These are phyloP conservation scores for Cenchrus americanus DNA, from an alignment of 176 grass and related monocot genomes.

Conservation along the genomic window DNA sequence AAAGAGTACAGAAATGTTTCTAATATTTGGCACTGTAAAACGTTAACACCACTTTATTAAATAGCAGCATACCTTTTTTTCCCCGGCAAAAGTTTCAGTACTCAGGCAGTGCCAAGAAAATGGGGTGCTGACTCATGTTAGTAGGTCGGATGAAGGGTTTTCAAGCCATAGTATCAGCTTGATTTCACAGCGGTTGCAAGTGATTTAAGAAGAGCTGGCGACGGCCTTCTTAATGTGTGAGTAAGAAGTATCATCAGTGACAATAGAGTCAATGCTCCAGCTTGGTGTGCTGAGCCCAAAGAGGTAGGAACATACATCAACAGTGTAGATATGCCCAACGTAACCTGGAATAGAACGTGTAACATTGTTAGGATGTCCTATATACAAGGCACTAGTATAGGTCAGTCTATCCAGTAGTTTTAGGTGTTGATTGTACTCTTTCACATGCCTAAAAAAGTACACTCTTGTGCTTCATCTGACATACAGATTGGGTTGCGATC, in stretches of 20 bases:
- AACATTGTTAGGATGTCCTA: background rate
- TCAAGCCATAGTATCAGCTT: conserved; percentile 1
- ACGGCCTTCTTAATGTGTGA: conserved; percentile 84
- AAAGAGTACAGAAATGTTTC: background rate
- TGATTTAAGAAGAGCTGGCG: conserved; percentile 69
- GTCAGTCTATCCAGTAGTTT: background rate
- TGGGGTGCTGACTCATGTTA: background rate
- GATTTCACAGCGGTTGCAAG: conserved; percentile 54
- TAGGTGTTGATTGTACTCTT: background rate
- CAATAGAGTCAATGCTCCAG: conserved; percentile 88
- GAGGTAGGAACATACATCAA: conserved; percentile 89
- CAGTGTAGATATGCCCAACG: conserved; percentile 88
- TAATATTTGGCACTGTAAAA: conserved; percentile 6
- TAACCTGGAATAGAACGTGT: conserved; percentile 58
- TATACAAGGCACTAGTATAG: background rate
- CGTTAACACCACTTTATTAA: conserved; percentile 10
- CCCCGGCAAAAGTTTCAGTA: background rate
- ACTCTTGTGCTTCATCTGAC: conserved; percentile 11
- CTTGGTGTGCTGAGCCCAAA: conserved; percentile 90
- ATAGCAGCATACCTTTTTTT: background rate
- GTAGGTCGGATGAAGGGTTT: background rate
- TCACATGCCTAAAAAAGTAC: background rate
- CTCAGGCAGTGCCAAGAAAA: conserved; percentile 3
- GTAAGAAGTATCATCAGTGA: conserved; percentile 76
- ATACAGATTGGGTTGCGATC: background rate